Base-by-base conservation (phyloP, 1,284 basidiomycete genomes). In the Macrocystidia cucumis region DNA sequence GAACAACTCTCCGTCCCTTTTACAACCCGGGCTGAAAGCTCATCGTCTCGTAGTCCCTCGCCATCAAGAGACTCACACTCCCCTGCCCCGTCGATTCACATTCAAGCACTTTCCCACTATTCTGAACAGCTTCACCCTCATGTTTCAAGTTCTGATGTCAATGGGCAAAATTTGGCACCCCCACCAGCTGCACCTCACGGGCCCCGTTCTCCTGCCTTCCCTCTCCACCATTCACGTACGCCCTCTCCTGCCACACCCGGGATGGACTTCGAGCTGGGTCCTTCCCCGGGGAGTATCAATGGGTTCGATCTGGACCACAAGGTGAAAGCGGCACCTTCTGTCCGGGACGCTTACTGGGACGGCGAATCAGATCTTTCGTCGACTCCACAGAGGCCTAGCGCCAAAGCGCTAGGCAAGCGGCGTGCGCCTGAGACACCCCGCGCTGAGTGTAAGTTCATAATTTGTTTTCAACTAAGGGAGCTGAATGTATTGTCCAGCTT, bases 401-500 rank as follows among this genome's bases (percentile, higher is more conserved):
- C 68, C 28, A 89, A 89, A 52, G 83, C 86, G 2, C 67, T 86
- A 4, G 86, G 85, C n/a, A 89, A 89, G 59, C 67, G 80, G 45
- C 72, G 62, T 45, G 67, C 76, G 9, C 52, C 72, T n/a, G 72
- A 76, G 5, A 51, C 66, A 5, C 69, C 74, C 22, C 60, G 63
- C 4, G 40, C 55, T 24, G 72, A 72, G 32, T 58, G 74, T 76
- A 43, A 41, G 68, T 62, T 26, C 32, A 30, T 38, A 29, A 32
- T 35, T 30, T 17, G 16, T 13, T 17, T 9, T 34, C 16, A 13
- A 18, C 22, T 32, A 9, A 31, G 13, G 22, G 12, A 37, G 19
- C 16, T n/a, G n/a, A n/a, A n/a, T n/a, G n/a, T n/a, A n/a, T n/a
- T n/a, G n/a, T n/a, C n/a, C n/a, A 32, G 45, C 45, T 14, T 50